A percentile compares a stretch with the other conserved stretches of the same genome.
These are phyloP conservation scores for Zygoascus meyerae DNA, from an alignment of 1,139 yeast genomes.

Conservation along the genomic window DNA sequence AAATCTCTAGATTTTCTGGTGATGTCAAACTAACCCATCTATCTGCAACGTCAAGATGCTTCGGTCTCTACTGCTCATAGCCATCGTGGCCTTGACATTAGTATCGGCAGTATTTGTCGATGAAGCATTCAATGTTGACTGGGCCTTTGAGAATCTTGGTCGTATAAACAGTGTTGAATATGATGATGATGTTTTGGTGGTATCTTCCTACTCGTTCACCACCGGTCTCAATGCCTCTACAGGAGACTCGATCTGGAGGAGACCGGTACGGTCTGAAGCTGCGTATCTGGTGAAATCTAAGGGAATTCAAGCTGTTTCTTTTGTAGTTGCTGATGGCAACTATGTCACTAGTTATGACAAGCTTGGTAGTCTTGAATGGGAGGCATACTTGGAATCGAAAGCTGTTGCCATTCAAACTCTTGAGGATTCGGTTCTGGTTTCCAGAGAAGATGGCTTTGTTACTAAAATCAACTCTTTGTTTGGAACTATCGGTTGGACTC, in stretches of 20 bases:
- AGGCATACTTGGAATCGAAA: constrained; percentile 6
- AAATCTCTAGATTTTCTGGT: too few species aligned
- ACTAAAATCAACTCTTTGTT: constrained; percentile 8
- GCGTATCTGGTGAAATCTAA: not conserved
- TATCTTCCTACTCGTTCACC: constrained; percentile 12
- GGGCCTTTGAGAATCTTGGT: constrained; percentile 28
- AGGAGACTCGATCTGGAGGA: constrained; percentile 25
- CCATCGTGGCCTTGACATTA: not conserved
- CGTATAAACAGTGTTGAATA: constrained; percentile 13
- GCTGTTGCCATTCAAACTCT: not conserved
- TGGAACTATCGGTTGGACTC: constrained; percentile 8
- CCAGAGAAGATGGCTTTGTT: constrained; percentile 3
- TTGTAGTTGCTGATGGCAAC: constrained; percentile 7
- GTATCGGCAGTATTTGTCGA: constrained; percentile 27
- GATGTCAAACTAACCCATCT: too few species aligned
- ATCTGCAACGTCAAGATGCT: constrained; percentile 2
- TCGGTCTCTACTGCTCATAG: not conserved
- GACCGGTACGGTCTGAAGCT: not conserved
- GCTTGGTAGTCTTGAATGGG: constrained; percentile 18
- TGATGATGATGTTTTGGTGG: constrained; percentile 3
- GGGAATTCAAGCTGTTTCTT: constrained; percentile 1
- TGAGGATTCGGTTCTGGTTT: not conserved
- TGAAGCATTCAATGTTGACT: constrained; percentile 31
- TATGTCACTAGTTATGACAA: not conserved
- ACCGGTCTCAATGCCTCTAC: constrained; percentile 22